Evolutionary conservation across 345 rosid genomes (phyloP), one percentile per base, ranked within the genome.

Genomic region (Pistacia vera): DNA sequence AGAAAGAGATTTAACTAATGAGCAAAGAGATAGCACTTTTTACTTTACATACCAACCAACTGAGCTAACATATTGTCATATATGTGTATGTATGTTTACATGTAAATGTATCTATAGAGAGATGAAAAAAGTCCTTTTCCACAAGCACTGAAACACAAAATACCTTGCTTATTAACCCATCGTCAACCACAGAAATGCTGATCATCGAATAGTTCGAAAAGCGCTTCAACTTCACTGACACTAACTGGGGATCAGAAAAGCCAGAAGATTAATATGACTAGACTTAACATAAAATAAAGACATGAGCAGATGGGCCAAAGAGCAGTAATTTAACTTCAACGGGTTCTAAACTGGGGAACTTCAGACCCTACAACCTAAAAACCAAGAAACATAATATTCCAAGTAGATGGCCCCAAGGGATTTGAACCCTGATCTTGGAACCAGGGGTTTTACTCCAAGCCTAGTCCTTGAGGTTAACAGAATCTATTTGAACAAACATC

Each of bases 151-250:
- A 22, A 28, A 51, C 71, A 77, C 20, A 11, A n/a, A 16, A 54
- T 86, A 94, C 99, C 99, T 97, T 92, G 88, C 85, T 92, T 74
- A 97, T 94, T 81, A 94, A 77, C 81, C 97, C 99, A 88, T 97
- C 99, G 68, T 97, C 99, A 80, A 94, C 80, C 74, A 94, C 91
- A 18, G 98, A 94, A 81, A 97, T 85, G 85, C 99, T 94, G 86
- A 97, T 92, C 91, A 95, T 97, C 90, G 87, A 84, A 97, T 57
- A 97, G 84, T 85, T 94, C 99, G 83, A 92, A 94, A 33, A 97
- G 84, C 64, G 99, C 99, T 90, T 97, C 98, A 81, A 97, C 98
- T 89, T 97, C 99, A 85, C 97, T 94, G 38, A 97, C 98, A 82
- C 97, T 92, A 84, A 94, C 99, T 97, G 98, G 64, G 73, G 77